Conservation (phyloP, 805 yeast genomes). For the Starmerella powellii region DNA sequence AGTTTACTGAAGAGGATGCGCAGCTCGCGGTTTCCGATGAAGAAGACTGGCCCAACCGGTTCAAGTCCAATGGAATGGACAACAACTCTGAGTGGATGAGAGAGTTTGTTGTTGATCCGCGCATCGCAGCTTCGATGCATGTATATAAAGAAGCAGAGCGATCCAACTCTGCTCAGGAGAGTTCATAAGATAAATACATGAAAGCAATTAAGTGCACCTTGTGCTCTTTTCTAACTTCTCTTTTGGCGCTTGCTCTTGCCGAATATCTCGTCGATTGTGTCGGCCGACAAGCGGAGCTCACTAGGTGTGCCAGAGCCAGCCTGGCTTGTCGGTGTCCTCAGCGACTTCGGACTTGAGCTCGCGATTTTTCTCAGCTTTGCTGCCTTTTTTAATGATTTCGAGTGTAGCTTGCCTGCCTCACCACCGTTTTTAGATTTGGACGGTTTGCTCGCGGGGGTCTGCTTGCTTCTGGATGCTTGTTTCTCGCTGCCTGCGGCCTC, state of each 20-base stretch:
- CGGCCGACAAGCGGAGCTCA: conserved; percentile 13
- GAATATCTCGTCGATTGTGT: conserved; percentile 26
- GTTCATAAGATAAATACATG: too few species aligned
- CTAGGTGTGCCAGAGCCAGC: not conserved
- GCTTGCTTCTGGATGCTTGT: too few species aligned
- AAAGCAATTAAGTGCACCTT: too few species aligned
- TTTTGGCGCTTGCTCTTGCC: conserved; percentile 7
- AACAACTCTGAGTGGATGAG: conserved; percentile 80
- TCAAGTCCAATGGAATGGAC: conserved; percentile 68
- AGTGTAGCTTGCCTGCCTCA: too few species aligned
- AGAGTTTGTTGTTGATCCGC: conserved; percentile 55
- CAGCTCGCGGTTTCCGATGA: conserved; percentile 51
- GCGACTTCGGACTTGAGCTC: not conserved
- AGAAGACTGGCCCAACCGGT: conserved; percentile 69
- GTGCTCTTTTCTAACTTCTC: not conserved
- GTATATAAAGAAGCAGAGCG: conserved; percentile 22
- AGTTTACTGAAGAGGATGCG: conserved; percentile 37
- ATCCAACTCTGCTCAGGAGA: not conserved
- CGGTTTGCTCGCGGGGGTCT: too few species aligned
- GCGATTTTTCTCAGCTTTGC: not conserved
- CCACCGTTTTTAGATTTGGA: too few species aligned
- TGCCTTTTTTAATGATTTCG: too few species aligned
- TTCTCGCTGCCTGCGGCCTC: too few species aligned
- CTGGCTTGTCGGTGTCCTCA: not conserved
- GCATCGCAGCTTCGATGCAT: conserved; percentile 42